Evolutionary conservation across 1,284 basidiomycete genomes (phyloP).

Genomic region (Trametes versicolor): DNA sequence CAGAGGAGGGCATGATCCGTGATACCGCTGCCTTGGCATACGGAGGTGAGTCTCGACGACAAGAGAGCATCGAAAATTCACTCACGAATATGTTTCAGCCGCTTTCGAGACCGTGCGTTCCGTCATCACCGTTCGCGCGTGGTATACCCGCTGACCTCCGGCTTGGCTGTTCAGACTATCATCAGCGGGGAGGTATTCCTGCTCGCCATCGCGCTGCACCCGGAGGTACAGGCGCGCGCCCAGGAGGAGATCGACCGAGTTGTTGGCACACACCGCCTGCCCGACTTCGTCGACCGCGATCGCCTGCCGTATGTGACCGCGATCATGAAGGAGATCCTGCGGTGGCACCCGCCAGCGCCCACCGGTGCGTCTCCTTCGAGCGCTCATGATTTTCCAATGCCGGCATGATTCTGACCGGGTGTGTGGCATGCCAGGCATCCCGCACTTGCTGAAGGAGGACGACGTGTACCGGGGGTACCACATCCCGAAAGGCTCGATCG

Average conservation of each 20-base stretch:
- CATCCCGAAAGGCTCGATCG: constrained; percentile 34
- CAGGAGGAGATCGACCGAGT: constrained; percentile 25
- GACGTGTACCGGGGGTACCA: constrained; percentile 38
- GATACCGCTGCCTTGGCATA: constrained; percentile 21
- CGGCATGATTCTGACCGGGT: too few species aligned
- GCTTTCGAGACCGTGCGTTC: constrained; percentile 12
- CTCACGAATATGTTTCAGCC: not conserved
- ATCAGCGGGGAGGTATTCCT: constrained; percentile 20
- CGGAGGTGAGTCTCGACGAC: constrained; percentile 13
- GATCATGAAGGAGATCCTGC: constrained; percentile 44
- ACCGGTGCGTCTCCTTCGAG: constrained; percentile 7
- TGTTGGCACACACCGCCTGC: constrained; percentile 20
- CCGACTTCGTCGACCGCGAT: constrained; percentile 43
- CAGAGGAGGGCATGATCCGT: constrained; percentile 18
- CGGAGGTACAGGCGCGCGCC: constrained; percentile 15
- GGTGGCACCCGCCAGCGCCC: constrained; percentile 23
- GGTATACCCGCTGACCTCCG: not conserved
- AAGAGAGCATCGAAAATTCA: too few species aligned
- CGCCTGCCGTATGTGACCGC: constrained; percentile 31
- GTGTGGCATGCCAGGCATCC: constrained; percentile 18
- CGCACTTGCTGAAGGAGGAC: constrained; percentile 31
- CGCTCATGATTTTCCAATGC: too few species aligned
- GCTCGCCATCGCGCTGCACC: constrained; percentile 17
- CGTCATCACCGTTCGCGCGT: too few species aligned
- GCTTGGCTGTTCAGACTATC: constrained; percentile 6